Base-by-base conservation (phyloP, 2,329 filamentous ascomycete genomes). In the Alternaria alternata region DNA sequence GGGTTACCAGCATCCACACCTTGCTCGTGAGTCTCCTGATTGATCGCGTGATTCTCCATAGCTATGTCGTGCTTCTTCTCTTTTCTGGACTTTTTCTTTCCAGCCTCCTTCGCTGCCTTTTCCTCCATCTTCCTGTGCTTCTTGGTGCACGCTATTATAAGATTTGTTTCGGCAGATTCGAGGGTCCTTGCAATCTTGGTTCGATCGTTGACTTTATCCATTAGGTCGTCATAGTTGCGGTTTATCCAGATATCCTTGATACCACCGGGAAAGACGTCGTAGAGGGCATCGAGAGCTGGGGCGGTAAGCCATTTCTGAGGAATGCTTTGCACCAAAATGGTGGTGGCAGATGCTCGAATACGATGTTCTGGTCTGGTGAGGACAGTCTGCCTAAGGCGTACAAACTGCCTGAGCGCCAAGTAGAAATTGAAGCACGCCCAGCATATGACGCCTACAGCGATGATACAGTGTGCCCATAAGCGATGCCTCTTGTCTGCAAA, bases 191-290 rank as follows among this genome's bases (percentile, higher is more conserved):
- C 93, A 14, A 97, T 81, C 8, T 85, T 81, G 62, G 93, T 88
- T 44, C 95, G 87, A 64, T 88, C 82, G 49, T 91, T 86, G 46
- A 98, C 91, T 75, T 98, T 98, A 62, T 94, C 90, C 47, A 92
- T 86, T 11, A 99, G 85, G 8, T 89, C 86, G 43, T 94, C 92
- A 67, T 93, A 90, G 74, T 99, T 92, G 62, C 94, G 88, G 61
- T 97, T 99, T 70, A 99, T 89, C 94, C 94, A 99, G 47, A 99
- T 91, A 68, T 98, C 98, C 61, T 92, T 88, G 73, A 99, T 90
- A 30, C 95, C 95, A 20, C 95, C 95, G 0, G 95, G 95, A 69
- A 97, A 98, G 1, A 98, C 94, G 75, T 99, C 95, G 72, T 96
- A 99, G 0, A 99, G 83, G 0, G 90, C 91, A 59, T 88, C 86